phyloP scores from a whole-genome alignment of 805 yeast species.

The Wickerhamomyces bisporus region DNA sequence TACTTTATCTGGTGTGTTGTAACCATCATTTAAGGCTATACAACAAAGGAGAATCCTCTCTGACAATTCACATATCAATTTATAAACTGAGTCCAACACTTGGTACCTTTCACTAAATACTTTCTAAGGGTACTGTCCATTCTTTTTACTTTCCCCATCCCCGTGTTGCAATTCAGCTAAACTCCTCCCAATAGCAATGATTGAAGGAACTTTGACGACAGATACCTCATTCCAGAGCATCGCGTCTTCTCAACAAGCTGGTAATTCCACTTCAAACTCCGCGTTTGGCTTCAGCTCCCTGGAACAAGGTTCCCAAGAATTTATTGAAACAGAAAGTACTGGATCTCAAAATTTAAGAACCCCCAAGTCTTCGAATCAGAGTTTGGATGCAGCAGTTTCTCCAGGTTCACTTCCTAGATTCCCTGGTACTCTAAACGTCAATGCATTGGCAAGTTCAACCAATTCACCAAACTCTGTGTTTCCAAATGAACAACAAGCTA shows the following conservation, averaged over 20 bases:
- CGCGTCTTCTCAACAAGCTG: neutral
- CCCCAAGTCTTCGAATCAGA: conserved; percentile 12
- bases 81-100: too few relatives aligned
- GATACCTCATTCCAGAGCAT: conserved; percentile 7
- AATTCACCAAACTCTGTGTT: conserved; percentile 7
- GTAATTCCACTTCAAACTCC: conserved; percentile 1
- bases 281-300: neutral
- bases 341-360: conserved; percentile 7
- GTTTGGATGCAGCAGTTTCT: conserved; percentile 10
- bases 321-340: too few relatives aligned
- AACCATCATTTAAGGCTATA: too few relatives aligned
- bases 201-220: neutral
- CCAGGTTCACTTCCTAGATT: conserved; percentile 36
- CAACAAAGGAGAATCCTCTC: too few relatives aligned
- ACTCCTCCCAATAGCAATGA: too few relatives aligned
- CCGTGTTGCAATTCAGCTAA: too few relatives aligned
- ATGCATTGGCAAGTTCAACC: conserved; percentile 32
- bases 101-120: neutral
- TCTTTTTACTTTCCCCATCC: conserved; percentile 3
- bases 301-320: neutral
- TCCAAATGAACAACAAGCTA: conserved; percentile 8
- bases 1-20: too few relatives aligned
- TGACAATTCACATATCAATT: too few relatives aligned
- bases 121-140: conserved; percentile 4
- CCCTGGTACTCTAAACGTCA: conserved; percentile 42